Evolutionary conservation across 192 early-diverging fungal species (phyloP).

Genomic region (Coemansia umbellata): DNA sequence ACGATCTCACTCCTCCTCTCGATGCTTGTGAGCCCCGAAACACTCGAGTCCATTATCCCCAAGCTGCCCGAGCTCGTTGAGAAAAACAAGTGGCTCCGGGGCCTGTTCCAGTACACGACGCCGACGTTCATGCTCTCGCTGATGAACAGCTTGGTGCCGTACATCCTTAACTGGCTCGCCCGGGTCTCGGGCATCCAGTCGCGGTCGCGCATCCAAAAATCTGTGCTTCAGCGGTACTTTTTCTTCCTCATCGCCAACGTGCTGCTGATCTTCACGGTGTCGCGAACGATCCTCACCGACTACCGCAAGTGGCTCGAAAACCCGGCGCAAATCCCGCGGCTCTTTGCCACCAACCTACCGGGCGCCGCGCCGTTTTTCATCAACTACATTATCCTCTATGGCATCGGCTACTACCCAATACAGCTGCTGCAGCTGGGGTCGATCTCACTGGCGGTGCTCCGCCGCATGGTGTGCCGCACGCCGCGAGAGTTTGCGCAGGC

Average conservation of each 20-base stretch:
- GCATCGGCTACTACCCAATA: slow-evolving; percentile 61
- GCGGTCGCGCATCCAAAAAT: slow-evolving; percentile 38
- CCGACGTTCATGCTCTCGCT: slow-evolving; percentile 39
- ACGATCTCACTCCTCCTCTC: slow-evolving; percentile 65
- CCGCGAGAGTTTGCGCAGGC: slow-evolving; percentile 74
- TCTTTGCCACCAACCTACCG: slow-evolving; percentile 65
- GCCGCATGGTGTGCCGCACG: slow-evolving; percentile 64
- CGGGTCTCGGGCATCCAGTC: slow-evolving; percentile 43
- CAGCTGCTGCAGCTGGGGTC: slow-evolving; percentile 68
- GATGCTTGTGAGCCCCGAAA: slow-evolving; percentile 52
- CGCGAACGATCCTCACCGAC: slow-evolving; percentile 60
- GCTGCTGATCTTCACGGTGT: slow-evolving; percentile 67
- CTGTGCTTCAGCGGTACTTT: slow-evolving; percentile 60
- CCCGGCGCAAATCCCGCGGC: slow-evolving; percentile 57
- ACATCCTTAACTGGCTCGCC: slow-evolving; percentile 39
- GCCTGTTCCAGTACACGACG: slow-evolving; percentile 37
- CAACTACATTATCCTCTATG: slow-evolving; percentile 70
- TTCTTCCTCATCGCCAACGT: slow-evolving; percentile 74
- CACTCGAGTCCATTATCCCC: slow-evolving; percentile 52
- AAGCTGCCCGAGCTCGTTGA: slow-evolving; percentile 42
- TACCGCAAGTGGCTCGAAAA: slow-evolving; percentile 67
- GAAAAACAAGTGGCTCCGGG: slow-evolving; percentile 45
- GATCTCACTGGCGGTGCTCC: slow-evolving; percentile 51
- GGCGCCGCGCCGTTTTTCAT: slow-evolving; percentile 75
- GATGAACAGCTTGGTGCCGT: slow-evolving; percentile 43